Percentiles rank a stretch among this genome's conserved stretches.
Evolutionary conservation across 805 yeast genomes (phyloP).

Genomic region (Lachancea quebecensis): DNA sequence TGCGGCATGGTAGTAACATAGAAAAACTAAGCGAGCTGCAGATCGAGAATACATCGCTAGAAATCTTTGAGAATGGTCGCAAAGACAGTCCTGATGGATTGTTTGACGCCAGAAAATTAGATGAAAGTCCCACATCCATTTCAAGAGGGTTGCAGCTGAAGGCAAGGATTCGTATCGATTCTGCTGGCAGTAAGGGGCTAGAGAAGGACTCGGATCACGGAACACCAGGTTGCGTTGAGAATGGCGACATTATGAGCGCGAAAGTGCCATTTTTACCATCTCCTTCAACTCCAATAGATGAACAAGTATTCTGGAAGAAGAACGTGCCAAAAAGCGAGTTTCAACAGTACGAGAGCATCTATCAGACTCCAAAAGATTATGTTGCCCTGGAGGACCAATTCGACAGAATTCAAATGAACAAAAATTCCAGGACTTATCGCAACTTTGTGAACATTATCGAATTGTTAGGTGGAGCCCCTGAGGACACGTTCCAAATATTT

Average conservation of each 20-base stretch:
- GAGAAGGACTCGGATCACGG: background rate
- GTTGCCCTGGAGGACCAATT: conserved; percentile 1
- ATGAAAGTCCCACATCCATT: conserved; percentile 15
- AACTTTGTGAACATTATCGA: conserved; percentile 3
- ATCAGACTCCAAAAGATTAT: conserved; percentile 4
- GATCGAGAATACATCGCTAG: background rate
- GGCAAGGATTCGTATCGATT: background rate
- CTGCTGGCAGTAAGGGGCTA: background rate
- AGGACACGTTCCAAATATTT: background rate
- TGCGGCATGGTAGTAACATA: background rate
- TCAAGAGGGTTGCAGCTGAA: conserved; percentile 13
- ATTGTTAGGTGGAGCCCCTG: conserved; percentile 1
- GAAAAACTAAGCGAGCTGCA: background rate
- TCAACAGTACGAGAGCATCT: conserved; percentile 1
- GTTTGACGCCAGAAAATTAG: background rate
- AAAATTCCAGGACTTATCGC: conserved; percentile 3
- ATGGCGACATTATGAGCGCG: background rate
- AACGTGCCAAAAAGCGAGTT: background rate
- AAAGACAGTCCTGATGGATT: background rate
- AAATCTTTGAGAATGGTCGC: background rate
- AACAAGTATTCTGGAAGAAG: background rate
- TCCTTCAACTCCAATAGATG: conserved; percentile 7
- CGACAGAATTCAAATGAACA: conserved; percentile 1
- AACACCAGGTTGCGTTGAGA: background rate
- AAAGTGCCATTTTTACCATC: background rate